Evolutionary conservation across 2,329 filamentous ascomycete genomes (phyloP).

Genomic region (Macrophomina phaseolina): DNA sequence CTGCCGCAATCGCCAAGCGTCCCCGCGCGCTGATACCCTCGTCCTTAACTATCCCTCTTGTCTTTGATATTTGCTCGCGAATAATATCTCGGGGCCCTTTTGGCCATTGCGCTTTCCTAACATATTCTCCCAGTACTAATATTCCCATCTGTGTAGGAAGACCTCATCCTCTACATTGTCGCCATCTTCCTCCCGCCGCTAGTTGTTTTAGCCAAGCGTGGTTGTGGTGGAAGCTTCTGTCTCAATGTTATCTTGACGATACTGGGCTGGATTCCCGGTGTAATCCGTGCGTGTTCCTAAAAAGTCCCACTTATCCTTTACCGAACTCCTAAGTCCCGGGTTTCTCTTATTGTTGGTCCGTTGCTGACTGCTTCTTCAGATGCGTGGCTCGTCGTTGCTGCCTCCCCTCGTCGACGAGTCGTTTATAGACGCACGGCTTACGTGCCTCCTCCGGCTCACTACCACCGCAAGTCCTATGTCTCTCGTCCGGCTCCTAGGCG

Average conservation of each 20-base stretch:
- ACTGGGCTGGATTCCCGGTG: conserved; percentile 21
- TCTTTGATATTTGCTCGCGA: too few species aligned
- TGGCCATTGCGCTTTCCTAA: too few species aligned
- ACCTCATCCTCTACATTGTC: conserved; percentile 21
- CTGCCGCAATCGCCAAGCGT: not conserved
- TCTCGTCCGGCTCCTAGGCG: conserved; percentile 7
- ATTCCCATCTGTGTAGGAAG: conserved; percentile 1
- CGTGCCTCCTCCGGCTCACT: not conserved
- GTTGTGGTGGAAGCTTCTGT: conserved; percentile 20
- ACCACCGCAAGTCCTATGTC: conserved; percentile 15
- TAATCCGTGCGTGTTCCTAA: conserved; percentile 6
- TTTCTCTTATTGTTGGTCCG: too few species aligned
- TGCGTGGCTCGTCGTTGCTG: conserved; percentile 21
- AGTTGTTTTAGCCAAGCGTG: conserved; percentile 14
- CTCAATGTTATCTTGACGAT: conserved; percentile 15
- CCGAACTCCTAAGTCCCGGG: too few species aligned
- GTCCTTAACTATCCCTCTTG: not conserved
- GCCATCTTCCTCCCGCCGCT: conserved; percentile 23
- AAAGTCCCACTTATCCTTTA: not conserved
- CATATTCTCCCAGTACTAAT: too few species aligned
- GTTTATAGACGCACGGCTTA: conserved; percentile 15
- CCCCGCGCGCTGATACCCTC: not conserved
- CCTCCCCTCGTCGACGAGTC: conserved; percentile 8
- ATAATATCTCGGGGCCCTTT: too few species aligned
- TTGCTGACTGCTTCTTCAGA: not conserved